A percentile compares a stretch with the other conserved stretches of the same genome.
phyloP scores from a whole-genome alignment of 192 early-diverging fungal genomes.

The Coemansia guatemalensis region DNA sequence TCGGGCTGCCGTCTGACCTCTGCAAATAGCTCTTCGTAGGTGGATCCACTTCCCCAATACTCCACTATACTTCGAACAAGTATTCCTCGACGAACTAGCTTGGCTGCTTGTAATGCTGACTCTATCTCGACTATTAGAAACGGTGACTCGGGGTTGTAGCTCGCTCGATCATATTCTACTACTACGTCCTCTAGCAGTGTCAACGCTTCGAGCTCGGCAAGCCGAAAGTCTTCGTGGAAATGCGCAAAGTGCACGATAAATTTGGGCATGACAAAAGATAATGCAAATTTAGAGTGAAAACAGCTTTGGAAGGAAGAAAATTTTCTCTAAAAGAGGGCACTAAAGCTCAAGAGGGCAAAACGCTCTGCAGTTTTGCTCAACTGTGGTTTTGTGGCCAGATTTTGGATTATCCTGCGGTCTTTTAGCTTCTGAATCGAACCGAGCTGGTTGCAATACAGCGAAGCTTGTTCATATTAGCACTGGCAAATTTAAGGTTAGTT shows the following conservation, averaged over 20 bases:
- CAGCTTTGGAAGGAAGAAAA: too few species aligned
- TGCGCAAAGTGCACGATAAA: conserved; percentile 75
- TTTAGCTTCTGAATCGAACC: too few species aligned
- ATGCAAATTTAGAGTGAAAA: too few species aligned
- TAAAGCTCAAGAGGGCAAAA: too few species aligned
- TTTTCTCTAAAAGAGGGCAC: too few species aligned
- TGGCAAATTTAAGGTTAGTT: too few species aligned
- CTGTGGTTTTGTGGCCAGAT: too few species aligned
- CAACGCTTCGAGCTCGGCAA: conserved; percentile 83
- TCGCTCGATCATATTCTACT: conserved; percentile 60
- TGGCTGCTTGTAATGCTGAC: conserved; percentile 65
- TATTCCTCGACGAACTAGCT: conserved; percentile 79
- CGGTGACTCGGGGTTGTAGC: conserved; percentile 70
- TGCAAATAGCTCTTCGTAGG: conserved; percentile 62
- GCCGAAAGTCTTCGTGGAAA: conserved; percentile 68
- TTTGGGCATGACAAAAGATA: conserved; percentile 15
- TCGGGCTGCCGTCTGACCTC: conserved; percentile 61
- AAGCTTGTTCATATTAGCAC: too few species aligned
- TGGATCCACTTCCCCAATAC: conserved; percentile 69
- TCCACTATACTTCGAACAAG: conserved; percentile 73
- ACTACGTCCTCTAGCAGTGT: conserved; percentile 72
- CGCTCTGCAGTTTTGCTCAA: too few species aligned
- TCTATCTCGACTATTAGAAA: conserved; percentile 77
- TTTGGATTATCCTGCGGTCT: too few species aligned
- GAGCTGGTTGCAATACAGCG: too few species aligned